Evolutionary conservation across 371 early-diverging fungal species (phyloP), one percentile per base, ranked within the genome.

Genomic region (Lichtheimia ornata): DNA sequence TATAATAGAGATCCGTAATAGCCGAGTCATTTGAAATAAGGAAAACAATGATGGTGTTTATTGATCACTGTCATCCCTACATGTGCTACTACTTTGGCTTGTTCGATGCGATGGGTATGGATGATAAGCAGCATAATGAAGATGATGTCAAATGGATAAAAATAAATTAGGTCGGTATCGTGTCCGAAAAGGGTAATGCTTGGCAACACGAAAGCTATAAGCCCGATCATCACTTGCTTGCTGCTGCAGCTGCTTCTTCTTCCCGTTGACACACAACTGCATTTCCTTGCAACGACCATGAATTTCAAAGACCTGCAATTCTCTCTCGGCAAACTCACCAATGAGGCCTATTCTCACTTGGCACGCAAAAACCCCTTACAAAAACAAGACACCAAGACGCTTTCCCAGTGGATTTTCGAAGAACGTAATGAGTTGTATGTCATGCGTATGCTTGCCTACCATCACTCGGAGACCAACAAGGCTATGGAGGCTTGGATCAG

Each of bases 261-360:
- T 42, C 5, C 41, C 11, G 28, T 24, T 28, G 22, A 17, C 41
- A 4, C 24, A 25, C 14, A 22, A 22, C 22, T 22, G 22, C 22
- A 28, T 5, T 64, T 55, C 59, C 50, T 41, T 40, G 1, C 17
- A 14, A 35, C 22, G 15, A 28, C 7, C 27, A 79, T 79, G 79
- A 74, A 67, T 49, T 79, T 76, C 53, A 76, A 74, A 65, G 76
- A 74, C 58, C 67, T 79, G 17, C 79, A 79, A 52, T 76, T 65
- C 50, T 76, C 76, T 4, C 59, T 76, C 50, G 72, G 74, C 45
- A 79, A 76, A 55, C 60, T 79, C 13, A 72, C 72, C 15, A 64
- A 73, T 2, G 76, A 72, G 59, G 72, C 76, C 42, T 62, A 72
- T n/a, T 73, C 76, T 0, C 79, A 76, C 27, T 43, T 79, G 43